Evolutionary conservation across 495 filamentous ascomycete genomes (phyloP).

Genomic region (Durotheca rogersii): DNA sequence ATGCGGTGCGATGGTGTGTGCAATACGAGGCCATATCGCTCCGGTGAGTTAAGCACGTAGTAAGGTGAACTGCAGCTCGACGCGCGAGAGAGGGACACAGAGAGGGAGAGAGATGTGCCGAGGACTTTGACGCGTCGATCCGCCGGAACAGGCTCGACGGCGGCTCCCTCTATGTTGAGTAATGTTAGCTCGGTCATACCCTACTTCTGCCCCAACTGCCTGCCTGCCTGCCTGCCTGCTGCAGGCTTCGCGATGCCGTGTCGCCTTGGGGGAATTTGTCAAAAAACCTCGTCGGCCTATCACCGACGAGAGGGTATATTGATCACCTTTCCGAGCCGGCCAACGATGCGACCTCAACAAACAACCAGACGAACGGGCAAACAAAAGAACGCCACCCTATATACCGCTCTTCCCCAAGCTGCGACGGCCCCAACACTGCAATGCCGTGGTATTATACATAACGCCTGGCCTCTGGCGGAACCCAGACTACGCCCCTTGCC

Average conservation of each 20-base stretch:
- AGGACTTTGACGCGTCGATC: conserved; percentile 16
- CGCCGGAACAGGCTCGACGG: conserved; percentile 22
- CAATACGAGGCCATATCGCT: neutral
- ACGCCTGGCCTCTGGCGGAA: conserved; percentile 20
- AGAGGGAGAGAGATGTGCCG: conserved; percentile 10
- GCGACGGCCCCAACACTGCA: conserved; percentile 31
- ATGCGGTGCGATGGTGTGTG: neutral
- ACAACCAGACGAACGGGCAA: no score
- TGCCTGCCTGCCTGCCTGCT: neutral
- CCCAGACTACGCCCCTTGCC: conserved; percentile 17
- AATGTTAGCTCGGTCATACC: conserved; percentile 26
- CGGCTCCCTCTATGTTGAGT: conserved; percentile 29
- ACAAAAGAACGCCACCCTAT: conserved; percentile 9
- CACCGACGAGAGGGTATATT: conserved; percentile 28
- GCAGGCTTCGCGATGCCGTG: conserved; percentile 16
- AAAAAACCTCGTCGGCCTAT: conserved; percentile 12
- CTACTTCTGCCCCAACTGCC: neutral
- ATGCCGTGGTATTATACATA: conserved; percentile 32
- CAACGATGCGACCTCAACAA: conserved; percentile 27
- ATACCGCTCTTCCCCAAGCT: conserved; percentile 11
- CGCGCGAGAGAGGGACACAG: no score
- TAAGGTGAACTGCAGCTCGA: conserved; percentile 3
- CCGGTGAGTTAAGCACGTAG: conserved; percentile 9
- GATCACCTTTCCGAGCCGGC: conserved; percentile 17
- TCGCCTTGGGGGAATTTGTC: conserved; percentile 12